These are phyloP conservation scores for Fusarium duplospermum DNA, from an alignment of 2,329 filamentous ascomycete species.

Conservation along the genomic window DNA sequence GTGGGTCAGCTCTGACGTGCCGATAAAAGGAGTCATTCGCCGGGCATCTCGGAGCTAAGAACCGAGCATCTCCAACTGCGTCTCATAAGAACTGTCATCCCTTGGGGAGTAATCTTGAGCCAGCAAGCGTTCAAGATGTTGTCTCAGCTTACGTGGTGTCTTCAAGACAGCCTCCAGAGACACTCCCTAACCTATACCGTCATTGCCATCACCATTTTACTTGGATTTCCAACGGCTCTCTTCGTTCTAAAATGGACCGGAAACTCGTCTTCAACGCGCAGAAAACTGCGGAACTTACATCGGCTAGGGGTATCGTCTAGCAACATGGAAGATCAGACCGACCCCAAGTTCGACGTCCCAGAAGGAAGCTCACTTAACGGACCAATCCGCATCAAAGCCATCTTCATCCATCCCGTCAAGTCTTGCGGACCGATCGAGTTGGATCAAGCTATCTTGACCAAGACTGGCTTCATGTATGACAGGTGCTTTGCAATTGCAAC, in stretches of 20 bases:
- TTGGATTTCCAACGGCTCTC: neutral
- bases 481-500: slow-evolving; percentile 46
- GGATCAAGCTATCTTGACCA: slow-evolving; percentile 36
- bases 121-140: neutral
- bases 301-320: slow-evolving; percentile 31
- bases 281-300: slow-evolving; percentile 24
- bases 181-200: neutral
- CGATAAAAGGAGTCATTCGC: neutral
- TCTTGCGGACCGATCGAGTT: slow-evolving; percentile 45
- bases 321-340: slow-evolving; percentile 44
- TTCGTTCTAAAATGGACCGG: neutral
- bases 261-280: neutral
- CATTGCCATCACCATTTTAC: neutral
- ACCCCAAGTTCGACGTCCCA: slow-evolving; percentile 22
- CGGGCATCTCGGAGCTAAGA: neutral
- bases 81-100: neutral
- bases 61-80: neutral
- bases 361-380: neutral
- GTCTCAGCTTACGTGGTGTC: neutral
- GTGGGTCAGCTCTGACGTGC: neutral
- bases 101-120: neutral
- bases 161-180: neutral
- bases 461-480: slow-evolving; percentile 42
- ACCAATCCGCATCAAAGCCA: slow-evolving; percentile 41
- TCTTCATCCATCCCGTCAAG: slow-evolving; percentile 46